A percentile compares a stretch with the other conserved stretches of the same genome.
phyloP scores from a whole-genome alignment of 331 rosid species.

The Malus hybrid region DNA sequence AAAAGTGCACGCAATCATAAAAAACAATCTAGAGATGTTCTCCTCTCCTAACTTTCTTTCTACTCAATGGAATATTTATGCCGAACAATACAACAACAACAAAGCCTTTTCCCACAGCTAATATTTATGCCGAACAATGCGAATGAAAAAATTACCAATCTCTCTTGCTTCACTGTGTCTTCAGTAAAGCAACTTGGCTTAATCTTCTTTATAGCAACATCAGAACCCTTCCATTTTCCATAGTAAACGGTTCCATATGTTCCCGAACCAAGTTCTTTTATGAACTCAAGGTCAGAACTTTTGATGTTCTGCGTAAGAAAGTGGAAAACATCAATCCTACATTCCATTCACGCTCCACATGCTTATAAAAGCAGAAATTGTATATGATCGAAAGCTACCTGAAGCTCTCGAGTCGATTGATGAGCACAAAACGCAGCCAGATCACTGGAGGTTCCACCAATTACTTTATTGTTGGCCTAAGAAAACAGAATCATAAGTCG shows the following conservation, averaged over 20 bases:
- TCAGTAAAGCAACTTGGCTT: conserved; percentile 26
- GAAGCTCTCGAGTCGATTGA: conserved; percentile 20
- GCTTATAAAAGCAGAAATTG: background rate
- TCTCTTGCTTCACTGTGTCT: conserved; percentile 13
- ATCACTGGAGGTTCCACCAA: conserved; percentile 11
- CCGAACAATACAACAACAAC: too few relatives aligned
- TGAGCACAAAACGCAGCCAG: conserved; percentile 1
- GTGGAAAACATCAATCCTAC: background rate
- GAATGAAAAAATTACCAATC: conserved; percentile 15
- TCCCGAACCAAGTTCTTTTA: conserved; percentile 30
- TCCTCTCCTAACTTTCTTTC: background rate
- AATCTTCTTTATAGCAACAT: conserved; percentile 27
- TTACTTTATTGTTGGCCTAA: conserved; percentile 10
- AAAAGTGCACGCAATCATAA: background rate
- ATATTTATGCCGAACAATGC: background rate
- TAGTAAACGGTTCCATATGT: conserved; percentile 28
- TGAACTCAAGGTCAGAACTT: conserved; percentile 23
- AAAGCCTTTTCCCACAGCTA: too few relatives aligned
- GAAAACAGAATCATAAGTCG: background rate
- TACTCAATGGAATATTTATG: too few relatives aligned
- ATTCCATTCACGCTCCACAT: background rate
- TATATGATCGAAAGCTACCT: conserved; percentile 6
- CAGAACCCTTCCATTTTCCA: conserved; percentile 35
- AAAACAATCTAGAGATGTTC: background rate
- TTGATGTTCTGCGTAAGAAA: conserved; percentile 14